Evolutionary conservation across 1,139 yeast genomes (phyloP).

Genomic region (Yamadazyma blattariae): DNA sequence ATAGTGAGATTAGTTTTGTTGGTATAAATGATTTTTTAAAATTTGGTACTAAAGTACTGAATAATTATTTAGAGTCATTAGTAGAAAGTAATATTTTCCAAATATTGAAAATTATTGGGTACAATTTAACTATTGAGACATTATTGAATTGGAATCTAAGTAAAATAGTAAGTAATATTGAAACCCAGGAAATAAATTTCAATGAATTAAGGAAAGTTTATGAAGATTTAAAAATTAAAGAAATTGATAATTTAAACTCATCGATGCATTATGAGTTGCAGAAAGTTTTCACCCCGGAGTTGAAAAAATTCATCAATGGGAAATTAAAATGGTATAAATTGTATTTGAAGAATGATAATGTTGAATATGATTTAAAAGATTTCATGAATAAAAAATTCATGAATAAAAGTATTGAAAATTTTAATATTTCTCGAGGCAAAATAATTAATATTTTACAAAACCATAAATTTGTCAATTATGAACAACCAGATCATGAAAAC

Average conservation of each 20-base stretch:
- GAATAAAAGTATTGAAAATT: slow-evolving; percentile 39
- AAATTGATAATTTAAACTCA: slow-evolving; percentile 29
- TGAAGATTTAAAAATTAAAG: slow-evolving; percentile 16
- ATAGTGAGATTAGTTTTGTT: slow-evolving; percentile 25
- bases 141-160: slow-evolving; percentile 24
- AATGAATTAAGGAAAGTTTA: slow-evolving; percentile 14
- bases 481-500: slow-evolving; percentile 5
- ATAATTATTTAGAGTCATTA: slow-evolving; percentile 26
- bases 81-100: slow-evolving; percentile 38
- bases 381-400: slow-evolving; percentile 34
- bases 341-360: slow-evolving; percentile 43
- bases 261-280: slow-evolving; percentile 40
- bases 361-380: slow-evolving; percentile 45
- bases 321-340: slow-evolving; percentile 45
- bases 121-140: slow-evolving; percentile 20
- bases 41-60: slow-evolving; percentile 32
- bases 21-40: slow-evolving; percentile 33
- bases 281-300: slow-evolving; percentile 29
- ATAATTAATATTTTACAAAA: slow-evolving; percentile 28
- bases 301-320: slow-evolving; percentile 26
- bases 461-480: slow-evolving; percentile 20
- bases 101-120: slow-evolving; percentile 30
- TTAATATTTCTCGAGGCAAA: slow-evolving; percentile 37
- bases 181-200: slow-evolving; percentile 11
- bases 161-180: slow-evolving; percentile 17